Base-by-base conservation (phyloP, 2,329 filamentous ascomycete species). In the Talaromyces pinophilus region DNA sequence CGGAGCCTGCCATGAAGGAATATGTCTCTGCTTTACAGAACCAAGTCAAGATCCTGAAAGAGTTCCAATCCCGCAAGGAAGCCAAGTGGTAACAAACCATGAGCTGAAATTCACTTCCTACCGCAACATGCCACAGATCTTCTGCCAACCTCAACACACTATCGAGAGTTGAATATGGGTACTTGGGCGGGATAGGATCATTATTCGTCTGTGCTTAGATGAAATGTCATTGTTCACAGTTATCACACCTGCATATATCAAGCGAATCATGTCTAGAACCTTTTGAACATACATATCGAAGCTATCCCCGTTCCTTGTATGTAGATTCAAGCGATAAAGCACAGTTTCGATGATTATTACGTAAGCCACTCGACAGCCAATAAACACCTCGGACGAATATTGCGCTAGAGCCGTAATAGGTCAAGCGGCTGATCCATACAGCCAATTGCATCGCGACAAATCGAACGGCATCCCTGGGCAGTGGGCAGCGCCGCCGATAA, bases 1-100 rank as follows among this genome's bases (percentile, higher is more conserved):
- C 95, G 59, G 73, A 84, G 61, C 76, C 80, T 64, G 87, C 91
- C 75, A 79, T 97, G 73, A 81, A 84, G 72, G 81, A 82, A 69
- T 97, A 94, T 86, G 83, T 98, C 68, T 82, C 80, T n/a, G 87
- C 90, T 8, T 82, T 98, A 73, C 89, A 95, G 82, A 88, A 89
- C 79, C 85, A 90, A 72, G 89, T 97, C 59, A 82, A 72, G n/a
- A 93, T 96, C 72, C 81, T 98, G 76, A 88, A 90, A 76, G 78
- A 77, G 55, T 91, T 91, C 76, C 77, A 86, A 78, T 82, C 77
- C 44, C 81, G 77, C 65, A 84, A 85, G 76, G 84, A 87, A 65
- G 78, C 77, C n/a, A 79, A 82, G 69, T 81, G 78, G 79, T 79
- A 78, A 44, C 44, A 30, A 35, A 5, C 6, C 30, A 30, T 42